Percentiles rank a stretch among this genome's conserved stretches.
Evolutionary conservation across 2,329 filamentous ascomycete species (phyloP).

Genomic region (Myriosclerotinia curreyana): DNA sequence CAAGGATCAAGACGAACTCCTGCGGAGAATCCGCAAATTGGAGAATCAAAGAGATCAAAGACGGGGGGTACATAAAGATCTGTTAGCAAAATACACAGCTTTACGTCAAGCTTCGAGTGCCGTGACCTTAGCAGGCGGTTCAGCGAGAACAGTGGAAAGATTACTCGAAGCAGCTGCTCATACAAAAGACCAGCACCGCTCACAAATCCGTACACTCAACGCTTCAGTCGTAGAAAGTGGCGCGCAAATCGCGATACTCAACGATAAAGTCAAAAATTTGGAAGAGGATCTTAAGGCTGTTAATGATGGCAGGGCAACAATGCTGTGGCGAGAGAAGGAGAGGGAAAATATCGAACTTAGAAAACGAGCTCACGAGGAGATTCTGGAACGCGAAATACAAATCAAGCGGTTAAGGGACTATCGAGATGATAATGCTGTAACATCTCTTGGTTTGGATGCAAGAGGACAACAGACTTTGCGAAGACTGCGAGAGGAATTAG

Average conservation of each 20-base stretch:
- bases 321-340: neutral
- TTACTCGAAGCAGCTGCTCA: neutral
- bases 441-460: conserved; percentile 3
- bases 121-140: neutral
- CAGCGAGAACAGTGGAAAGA: conserved; percentile 6
- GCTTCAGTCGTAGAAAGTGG: neutral
- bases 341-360: neutral
- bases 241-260: neutral
- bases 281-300: neutral
- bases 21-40: neutral
- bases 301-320: neutral
- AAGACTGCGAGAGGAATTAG: conserved; percentile 2
- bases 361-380: neutral
- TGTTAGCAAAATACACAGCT: neutral
- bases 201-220: neutral
- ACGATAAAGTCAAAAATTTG: neutral
- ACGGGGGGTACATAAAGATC: neutral
- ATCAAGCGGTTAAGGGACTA: neutral
- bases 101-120: neutral
- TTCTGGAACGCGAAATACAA: neutral
- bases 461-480: conserved; percentile 13
- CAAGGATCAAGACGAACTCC: neutral
- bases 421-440: conserved; percentile 5
- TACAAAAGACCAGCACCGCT: conserved; percentile 3
- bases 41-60: neutral